phyloP scores from a whole-genome alignment of 2,329 filamentous ascomycete genomes.

The Lachnellula subtilissima region DNA sequence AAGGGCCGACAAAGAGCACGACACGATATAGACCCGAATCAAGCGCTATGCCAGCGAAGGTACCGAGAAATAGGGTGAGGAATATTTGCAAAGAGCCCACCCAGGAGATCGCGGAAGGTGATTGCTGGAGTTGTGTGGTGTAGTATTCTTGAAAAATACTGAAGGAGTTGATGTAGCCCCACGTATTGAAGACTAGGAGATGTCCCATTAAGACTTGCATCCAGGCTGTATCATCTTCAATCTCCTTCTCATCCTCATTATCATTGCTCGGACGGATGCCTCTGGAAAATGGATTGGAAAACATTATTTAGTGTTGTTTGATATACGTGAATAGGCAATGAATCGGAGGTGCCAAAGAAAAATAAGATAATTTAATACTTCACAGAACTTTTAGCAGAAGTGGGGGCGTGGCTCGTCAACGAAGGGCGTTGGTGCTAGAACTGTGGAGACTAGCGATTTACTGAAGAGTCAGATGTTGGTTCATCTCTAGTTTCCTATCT shows the following conservation, averaged over 20 bases:
- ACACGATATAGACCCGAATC: slow-evolving; percentile 35
- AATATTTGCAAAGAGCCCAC: slow-evolving; percentile 38
- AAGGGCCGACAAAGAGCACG: slow-evolving; percentile 8
- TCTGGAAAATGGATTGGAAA: neutral
- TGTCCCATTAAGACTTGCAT: slow-evolving; percentile 27
- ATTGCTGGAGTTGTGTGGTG: slow-evolving; percentile 24
- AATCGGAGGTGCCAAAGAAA: neutral
- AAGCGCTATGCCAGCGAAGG: slow-evolving; percentile 32
- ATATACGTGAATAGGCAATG: neutral
- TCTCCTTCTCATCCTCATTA: neutral
- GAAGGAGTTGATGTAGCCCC: slow-evolving; percentile 33
- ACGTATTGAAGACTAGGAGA: slow-evolving; percentile 27
- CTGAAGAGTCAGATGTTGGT: too few species aligned
- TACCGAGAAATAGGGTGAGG: slow-evolving; percentile 34
- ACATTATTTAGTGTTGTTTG: neutral
- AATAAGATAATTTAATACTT: neutral
- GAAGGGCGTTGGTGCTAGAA: neutral
- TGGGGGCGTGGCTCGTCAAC: neutral
- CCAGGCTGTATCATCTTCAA: slow-evolving; percentile 24
- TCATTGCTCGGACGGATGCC: neutral
- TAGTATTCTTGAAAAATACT: slow-evolving; percentile 40
- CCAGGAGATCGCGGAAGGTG: slow-evolving; percentile 38
- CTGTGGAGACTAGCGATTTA: too few species aligned
- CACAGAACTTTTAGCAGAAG: neutral
- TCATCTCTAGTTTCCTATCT: too few species aligned